These are phyloP conservation scores for Rhodotorula babjevae DNA, from an alignment of 768 basidiomycete species.

Conservation along the genomic window DNA sequence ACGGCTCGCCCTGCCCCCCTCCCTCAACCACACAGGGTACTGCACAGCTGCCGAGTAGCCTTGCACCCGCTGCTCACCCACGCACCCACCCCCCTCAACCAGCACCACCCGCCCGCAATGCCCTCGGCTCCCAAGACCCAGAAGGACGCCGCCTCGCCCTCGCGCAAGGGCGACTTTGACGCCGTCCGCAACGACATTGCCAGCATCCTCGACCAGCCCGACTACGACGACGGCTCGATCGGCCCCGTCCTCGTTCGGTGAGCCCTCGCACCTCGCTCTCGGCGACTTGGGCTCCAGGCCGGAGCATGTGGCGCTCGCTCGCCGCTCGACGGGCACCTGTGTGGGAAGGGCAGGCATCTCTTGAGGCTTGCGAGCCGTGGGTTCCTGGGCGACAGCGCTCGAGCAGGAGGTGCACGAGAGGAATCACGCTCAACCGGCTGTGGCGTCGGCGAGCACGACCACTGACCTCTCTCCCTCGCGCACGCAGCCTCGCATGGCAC, in stretches of 20 bases:
- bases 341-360: too few relatives aligned
- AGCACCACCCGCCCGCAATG: background rate
- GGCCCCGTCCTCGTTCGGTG: slow-evolving; percentile 42
- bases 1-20: too few relatives aligned
- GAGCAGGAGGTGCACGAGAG: too few relatives aligned
- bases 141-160: background rate
- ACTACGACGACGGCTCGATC: slow-evolving; percentile 90
- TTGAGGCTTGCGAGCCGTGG: too few relatives aligned
- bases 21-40: too few relatives aligned
- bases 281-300: background rate
- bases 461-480: background rate
- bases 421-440: too few relatives aligned
- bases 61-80: background rate
- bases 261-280: background rate
- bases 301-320: too few relatives aligned
- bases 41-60: too few relatives aligned
- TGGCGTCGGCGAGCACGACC: background rate
- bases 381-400: too few relatives aligned
- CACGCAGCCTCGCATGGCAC: slow-evolving; percentile 40
- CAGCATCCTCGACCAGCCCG: slow-evolving; percentile 47
- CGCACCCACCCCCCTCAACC: too few relatives aligned
- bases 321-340: too few relatives aligned
- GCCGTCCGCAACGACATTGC: slow-evolving; percentile 20
- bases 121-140: background rate
- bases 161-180: slow-evolving; percentile 23